phyloP scores from a whole-genome alignment of 768 basidiomycete species.

The Russula compacta region DNA sequence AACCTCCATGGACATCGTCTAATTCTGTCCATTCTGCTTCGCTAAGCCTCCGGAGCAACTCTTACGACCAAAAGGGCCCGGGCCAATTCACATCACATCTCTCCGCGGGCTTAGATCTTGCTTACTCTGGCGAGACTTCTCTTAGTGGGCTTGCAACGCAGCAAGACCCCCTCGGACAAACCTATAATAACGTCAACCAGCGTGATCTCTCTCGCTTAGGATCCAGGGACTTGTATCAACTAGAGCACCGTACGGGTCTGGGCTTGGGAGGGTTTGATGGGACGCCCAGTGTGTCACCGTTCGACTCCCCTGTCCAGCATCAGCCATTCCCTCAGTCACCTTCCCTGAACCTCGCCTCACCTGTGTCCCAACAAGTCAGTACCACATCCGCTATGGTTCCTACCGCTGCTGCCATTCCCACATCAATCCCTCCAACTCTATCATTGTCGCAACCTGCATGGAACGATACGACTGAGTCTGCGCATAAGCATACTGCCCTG shows the following conservation, averaged over 20 bases:
- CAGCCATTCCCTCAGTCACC: conserved; percentile 15
- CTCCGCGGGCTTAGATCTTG: conserved; percentile 6
- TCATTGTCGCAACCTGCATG: conserved; percentile 10
- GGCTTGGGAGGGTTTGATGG: conserved; percentile 15
- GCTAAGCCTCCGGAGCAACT: conserved; percentile 1
- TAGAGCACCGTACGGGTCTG: conserved; percentile 9
- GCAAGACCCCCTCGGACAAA: conserved; percentile 11
- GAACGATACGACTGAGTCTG: conserved; percentile 10
- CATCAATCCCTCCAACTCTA: conserved; percentile 2
- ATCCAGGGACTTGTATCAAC: conserved; percentile 16
- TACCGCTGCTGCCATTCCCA: neutral
- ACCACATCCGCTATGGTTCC: neutral
- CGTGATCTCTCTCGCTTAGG: conserved; percentile 19
- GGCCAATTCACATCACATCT: conserved; percentile 8
- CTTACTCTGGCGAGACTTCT: conserved; percentile 9
- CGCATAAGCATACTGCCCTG: conserved; percentile 15
- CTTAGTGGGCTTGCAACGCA: conserved; percentile 8
- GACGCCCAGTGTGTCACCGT: conserved; percentile 5
- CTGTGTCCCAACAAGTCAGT: neutral
- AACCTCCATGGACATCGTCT: conserved; percentile 9
- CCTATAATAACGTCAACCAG: conserved; percentile 12
- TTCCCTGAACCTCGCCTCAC: conserved; percentile 11
- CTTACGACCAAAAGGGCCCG: conserved; percentile 13
- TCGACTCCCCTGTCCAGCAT: conserved; percentile 14
- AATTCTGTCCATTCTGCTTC: conserved; percentile 7